These are phyloP conservation scores for Quercus parvula DNA, from an alignment of 306 rosid species.

Conservation along the genomic window DNA sequence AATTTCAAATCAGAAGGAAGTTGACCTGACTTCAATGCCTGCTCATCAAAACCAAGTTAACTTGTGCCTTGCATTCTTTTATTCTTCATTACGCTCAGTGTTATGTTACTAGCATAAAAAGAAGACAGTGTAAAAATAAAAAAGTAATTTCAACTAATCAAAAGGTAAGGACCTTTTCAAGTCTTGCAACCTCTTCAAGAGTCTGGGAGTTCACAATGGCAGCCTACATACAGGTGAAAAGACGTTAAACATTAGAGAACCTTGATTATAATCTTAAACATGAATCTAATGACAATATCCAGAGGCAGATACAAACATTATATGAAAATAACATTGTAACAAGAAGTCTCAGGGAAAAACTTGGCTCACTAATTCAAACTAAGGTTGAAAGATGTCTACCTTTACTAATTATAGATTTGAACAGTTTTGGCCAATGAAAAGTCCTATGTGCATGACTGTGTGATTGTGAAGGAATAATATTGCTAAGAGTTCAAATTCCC, in stretches of 20 bases:
- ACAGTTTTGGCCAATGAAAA: too few relatives aligned
- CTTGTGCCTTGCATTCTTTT: background rate
- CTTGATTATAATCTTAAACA: constrained; percentile 4
- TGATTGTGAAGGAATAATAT: too few relatives aligned
- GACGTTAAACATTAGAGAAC: constrained; percentile 10
- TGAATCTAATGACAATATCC: background rate
- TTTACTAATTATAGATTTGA: too few relatives aligned
- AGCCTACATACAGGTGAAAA: constrained; percentile 58
- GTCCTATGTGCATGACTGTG: too few relatives aligned
- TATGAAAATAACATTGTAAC: background rate
- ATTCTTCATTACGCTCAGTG: background rate
- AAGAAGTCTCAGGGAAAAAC: too few relatives aligned
- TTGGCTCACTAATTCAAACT: too few relatives aligned
- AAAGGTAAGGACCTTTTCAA: constrained; percentile 76
- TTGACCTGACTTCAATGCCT: constrained; percentile 91
- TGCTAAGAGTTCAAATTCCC: too few relatives aligned
- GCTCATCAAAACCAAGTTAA: constrained; percentile 26
- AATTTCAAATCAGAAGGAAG: constrained; percentile 72
- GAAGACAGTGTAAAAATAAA: background rate
- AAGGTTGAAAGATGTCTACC: too few relatives aligned
- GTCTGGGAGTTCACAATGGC: constrained; percentile 97
- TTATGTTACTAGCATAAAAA: background rate
- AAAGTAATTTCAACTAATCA: background rate
- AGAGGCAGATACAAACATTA: background rate
- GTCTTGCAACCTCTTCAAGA: constrained; percentile 98